A percentile compares a stretch with the other conserved stretches of the same genome.
These are phyloP conservation scores for Eucalyptus rudis DNA, from an alignment of 345 rosid species.

Conservation along the genomic window DNA sequence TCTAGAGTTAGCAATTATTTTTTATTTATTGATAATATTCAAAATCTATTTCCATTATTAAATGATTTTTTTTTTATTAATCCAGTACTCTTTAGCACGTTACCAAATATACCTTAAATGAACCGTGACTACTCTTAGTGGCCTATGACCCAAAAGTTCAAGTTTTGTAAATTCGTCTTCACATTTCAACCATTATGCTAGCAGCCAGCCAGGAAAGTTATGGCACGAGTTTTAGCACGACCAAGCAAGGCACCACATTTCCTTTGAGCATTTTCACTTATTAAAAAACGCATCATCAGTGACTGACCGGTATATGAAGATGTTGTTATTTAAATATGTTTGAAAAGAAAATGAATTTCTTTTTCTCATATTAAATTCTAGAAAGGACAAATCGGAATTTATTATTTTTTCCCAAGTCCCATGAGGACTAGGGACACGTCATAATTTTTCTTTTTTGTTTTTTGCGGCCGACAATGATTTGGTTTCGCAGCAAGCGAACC, in stretches of 20 bases:
- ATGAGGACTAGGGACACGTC: background rate
- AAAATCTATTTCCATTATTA: accelerated
- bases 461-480: background rate
- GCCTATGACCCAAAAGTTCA: background rate
- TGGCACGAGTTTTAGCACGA: background rate
- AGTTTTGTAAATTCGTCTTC: background rate
- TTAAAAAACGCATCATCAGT: background rate
- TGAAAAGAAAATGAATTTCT: background rate
- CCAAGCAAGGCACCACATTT: background rate
- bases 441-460: background rate
- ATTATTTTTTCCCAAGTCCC: background rate
- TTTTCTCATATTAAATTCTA: background rate
- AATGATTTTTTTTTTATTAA: too few species aligned
- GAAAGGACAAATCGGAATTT: background rate
- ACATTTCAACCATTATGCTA: too few species aligned
- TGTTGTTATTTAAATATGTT: too few species aligned
- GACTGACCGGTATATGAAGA: too few species aligned
- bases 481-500: background rate
- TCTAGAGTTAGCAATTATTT: too few species aligned
- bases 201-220: background rate
- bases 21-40: too few species aligned
- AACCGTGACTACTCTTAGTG: too few species aligned
- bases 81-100: too few species aligned
- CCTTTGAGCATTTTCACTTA: background rate
- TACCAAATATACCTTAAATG: too few species aligned